Evolutionary conservation across 257 asterid species (phyloP).

Genomic region (Pogostemon cablin): DNA sequence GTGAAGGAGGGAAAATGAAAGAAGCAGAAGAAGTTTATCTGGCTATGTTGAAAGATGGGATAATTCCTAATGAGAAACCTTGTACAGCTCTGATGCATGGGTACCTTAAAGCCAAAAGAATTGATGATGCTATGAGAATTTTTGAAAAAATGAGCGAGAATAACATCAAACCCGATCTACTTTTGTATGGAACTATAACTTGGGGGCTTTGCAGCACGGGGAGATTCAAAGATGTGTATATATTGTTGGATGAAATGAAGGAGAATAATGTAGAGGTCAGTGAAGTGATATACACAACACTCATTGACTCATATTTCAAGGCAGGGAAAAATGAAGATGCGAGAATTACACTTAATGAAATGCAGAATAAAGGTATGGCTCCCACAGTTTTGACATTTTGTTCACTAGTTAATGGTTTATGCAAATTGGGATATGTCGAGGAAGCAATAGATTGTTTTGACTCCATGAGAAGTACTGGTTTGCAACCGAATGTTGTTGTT

Average conservation of each 20-base stretch:
- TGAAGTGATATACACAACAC: conserved; percentile 68
- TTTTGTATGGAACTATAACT: conserved; percentile 70
- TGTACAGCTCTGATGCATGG: conserved; percentile 84
- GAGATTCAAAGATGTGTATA: conserved; percentile 66
- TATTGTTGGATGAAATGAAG: conserved; percentile 71
- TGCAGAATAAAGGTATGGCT: conserved; percentile 62
- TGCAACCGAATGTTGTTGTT: conserved; percentile 66
- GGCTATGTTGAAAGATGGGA: conserved; percentile 56
- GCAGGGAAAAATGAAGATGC: conserved; percentile 75
- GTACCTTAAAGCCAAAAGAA: conserved; percentile 62
- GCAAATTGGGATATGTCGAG: conserved; percentile 67
- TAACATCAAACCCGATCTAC: conserved; percentile 56
- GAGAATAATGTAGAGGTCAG: conserved; percentile 50
- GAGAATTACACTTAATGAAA: conserved; percentile 56
- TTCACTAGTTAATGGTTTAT: conserved; percentile 67
- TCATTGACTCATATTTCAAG: conserved; percentile 74
- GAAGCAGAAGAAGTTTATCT: conserved; percentile 82
- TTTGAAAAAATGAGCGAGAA: conserved; percentile 60
- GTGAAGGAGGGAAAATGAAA: conserved; percentile 65
- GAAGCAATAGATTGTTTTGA: conserved; percentile 67
- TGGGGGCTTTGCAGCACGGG: conserved; percentile 81
- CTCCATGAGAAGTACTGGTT: conserved; percentile 51
- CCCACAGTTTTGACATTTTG: conserved; percentile 70
- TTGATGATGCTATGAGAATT: conserved; percentile 65
- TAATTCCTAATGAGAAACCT: conserved; percentile 65